A percentile compares a stretch with the other conserved stretches of the same genome.
These are phyloP conservation scores for Albatrellus ellisii DNA, from an alignment of 768 basidiomycete genomes.

Conservation along the genomic window DNA sequence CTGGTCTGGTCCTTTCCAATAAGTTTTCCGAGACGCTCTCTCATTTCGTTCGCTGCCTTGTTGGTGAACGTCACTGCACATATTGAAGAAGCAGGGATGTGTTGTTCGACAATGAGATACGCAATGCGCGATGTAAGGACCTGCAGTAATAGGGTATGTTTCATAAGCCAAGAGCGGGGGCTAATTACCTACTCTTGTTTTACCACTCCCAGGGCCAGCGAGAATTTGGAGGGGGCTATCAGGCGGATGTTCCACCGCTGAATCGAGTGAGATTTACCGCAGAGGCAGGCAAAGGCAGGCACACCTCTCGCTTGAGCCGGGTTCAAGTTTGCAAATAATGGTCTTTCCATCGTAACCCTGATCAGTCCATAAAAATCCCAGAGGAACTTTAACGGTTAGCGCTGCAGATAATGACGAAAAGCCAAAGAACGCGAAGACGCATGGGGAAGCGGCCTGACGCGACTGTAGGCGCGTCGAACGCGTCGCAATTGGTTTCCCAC, in stretches of 20 bases:
- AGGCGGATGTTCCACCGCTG: constrained; percentile 59
- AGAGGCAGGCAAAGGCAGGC: too few relatives aligned
- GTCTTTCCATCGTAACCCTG: too few relatives aligned
- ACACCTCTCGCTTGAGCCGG: too few relatives aligned
- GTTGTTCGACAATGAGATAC: constrained; percentile 42
- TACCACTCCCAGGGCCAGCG: constrained; percentile 71
- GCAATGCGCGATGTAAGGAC: constrained; percentile 60
- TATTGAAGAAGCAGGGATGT: constrained; percentile 41
- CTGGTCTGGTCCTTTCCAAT: constrained; percentile 47
- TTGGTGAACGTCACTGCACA: constrained; percentile 84
- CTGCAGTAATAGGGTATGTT: constrained; percentile 16
- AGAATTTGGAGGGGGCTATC: constrained; percentile 61
- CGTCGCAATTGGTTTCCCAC: too few relatives aligned
- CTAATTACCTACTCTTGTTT: constrained; percentile 37
- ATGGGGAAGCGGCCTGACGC: too few relatives aligned
- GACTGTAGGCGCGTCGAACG: too few relatives aligned
- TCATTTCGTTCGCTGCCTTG: constrained; percentile 85
- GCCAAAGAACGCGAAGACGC: too few relatives aligned
- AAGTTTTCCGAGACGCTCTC: constrained; percentile 47
- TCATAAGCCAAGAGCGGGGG: neutral
- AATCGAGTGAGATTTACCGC: too few relatives aligned
- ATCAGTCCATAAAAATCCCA: too few relatives aligned
- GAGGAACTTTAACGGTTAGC: too few relatives aligned
- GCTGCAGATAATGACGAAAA: too few relatives aligned
- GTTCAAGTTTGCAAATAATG: too few relatives aligned